phyloP scores from a whole-genome alignment of 306 rosid genomes.

The Vicia sativa region DNA sequence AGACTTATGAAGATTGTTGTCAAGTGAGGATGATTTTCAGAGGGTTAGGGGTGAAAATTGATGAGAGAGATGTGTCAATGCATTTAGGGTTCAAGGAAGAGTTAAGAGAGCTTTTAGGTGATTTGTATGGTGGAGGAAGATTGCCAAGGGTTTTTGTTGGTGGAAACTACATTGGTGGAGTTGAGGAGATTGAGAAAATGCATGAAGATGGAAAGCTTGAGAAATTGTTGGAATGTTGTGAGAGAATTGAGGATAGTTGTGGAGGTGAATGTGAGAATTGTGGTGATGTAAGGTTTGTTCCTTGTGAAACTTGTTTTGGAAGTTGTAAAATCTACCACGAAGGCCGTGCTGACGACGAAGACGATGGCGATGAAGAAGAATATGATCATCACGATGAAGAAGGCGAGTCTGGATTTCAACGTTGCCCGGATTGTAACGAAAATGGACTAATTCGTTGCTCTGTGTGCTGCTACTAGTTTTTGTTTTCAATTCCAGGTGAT shows the following conservation, averaged over 20 bases:
- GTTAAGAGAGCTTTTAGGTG: conserved; percentile 59
- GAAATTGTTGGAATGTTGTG: conserved; percentile 63
- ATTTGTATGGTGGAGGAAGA: conserved; percentile 42
- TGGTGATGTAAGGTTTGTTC: conserved; percentile 93
- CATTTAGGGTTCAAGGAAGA: conserved; percentile 93
- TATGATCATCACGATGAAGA: conserved; percentile 42
- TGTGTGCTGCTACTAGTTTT: conserved; percentile 56
- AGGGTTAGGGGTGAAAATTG: conserved; percentile 63
- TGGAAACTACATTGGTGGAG: conserved; percentile 70
- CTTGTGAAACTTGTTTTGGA: conserved; percentile 89
- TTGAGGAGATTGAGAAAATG: conserved; percentile 71
- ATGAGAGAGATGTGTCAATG: conserved; percentile 94
- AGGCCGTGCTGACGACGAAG: conserved; percentile 38
- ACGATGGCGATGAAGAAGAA: conserved; percentile 13
- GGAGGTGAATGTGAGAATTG: conserved; percentile 80
- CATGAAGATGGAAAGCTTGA: conserved; percentile 90
- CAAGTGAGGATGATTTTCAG: conserved; percentile 71
- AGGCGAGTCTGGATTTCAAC: conserved; percentile 69
- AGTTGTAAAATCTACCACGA: conserved; percentile 89
- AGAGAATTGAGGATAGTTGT: conserved; percentile 45
- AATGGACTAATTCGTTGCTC: conserved; percentile 89
- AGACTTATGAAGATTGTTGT: conserved; percentile 98
- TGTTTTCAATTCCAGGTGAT: conserved; percentile 25
- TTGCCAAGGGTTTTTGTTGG: conserved; percentile 81
- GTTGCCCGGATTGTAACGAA: conserved; percentile 90